These are phyloP conservation scores for Spatholobus suberectus DNA, from an alignment of 306 rosid species.

Conservation along the genomic window DNA sequence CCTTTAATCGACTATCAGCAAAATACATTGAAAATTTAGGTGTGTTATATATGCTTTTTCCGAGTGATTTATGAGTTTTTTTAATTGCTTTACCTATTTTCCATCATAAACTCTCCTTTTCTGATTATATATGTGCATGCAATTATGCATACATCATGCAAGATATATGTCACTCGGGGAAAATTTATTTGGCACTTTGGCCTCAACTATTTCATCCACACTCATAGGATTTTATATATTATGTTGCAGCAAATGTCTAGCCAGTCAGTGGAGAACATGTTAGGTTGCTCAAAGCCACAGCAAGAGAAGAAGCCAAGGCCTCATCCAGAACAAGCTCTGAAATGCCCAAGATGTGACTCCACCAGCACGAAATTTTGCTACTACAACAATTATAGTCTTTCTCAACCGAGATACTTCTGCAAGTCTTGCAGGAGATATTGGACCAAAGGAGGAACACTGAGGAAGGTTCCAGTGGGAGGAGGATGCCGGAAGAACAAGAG, in stretches of 20 bases:
- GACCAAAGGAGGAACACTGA: slow-evolving; percentile 95
- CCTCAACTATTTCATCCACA: neutral
- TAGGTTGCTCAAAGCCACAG: slow-evolving; percentile 36
- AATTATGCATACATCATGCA: neutral
- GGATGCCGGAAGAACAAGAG: slow-evolving; percentile 94
- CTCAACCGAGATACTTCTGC: slow-evolving; percentile 96
- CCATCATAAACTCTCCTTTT: neutral
- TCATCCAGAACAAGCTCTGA: slow-evolving; percentile 79
- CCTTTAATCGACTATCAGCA: neutral
- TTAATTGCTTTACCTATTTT: neutral
- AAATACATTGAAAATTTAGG: slow-evolving; percentile 1
- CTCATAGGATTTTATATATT: neutral
- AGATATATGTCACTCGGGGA: neutral
- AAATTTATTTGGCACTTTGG: neutral
- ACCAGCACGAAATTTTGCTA: slow-evolving; percentile 92
- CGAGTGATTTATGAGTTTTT: neutral
- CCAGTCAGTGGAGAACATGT: slow-evolving; percentile 74
- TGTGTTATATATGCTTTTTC: neutral
- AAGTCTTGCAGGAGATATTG: slow-evolving; percentile 96
- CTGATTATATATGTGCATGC: neutral
- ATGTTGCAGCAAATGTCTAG: slow-evolving; percentile 71
- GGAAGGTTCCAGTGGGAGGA: slow-evolving; percentile 98
- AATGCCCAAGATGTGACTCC: slow-evolving; percentile 94
- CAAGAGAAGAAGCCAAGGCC: slow-evolving; percentile 74
- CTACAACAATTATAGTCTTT: slow-evolving; percentile 94